Evolutionary conservation across 2,329 filamentous ascomycete genomes (phyloP).

Genomic region (Paraphaeosphaeria sporulosa): DNA sequence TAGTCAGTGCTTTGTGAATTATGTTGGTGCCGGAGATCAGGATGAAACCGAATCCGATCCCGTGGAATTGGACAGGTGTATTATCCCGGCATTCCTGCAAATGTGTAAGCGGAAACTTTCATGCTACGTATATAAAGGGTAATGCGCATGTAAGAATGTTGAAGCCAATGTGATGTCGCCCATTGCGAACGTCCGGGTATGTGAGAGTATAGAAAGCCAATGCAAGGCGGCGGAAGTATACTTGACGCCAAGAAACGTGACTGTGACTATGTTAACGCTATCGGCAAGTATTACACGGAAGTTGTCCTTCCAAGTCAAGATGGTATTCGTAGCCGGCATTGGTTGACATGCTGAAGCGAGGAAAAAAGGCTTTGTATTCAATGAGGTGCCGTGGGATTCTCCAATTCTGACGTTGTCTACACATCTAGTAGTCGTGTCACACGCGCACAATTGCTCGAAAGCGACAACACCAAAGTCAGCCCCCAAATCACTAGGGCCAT

Average conservation of each 20-base stretch:
- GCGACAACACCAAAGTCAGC: too few relatives aligned
- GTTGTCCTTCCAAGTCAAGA: neutral
- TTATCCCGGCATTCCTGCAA: neutral
- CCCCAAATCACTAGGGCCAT: too few relatives aligned
- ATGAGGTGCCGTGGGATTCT: too few relatives aligned
- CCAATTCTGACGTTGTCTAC: too few relatives aligned
- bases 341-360: too few relatives aligned
- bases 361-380: too few relatives aligned
- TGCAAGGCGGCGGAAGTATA: neutral
- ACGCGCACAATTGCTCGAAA: too few relatives aligned
- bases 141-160: neutral
- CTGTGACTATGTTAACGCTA: neutral
- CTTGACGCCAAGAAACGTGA: neutral
- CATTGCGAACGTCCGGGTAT: neutral
- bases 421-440: too few relatives aligned
- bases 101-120: too few relatives aligned
- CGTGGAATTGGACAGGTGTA: slow-evolving; percentile 12
- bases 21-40: slow-evolving; percentile 12
- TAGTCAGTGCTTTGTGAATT: slow-evolving; percentile 14
- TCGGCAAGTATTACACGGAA: neutral
- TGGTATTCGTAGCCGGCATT: neutral
- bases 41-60: slow-evolving; percentile 20
- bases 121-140: neutral
- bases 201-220: neutral
- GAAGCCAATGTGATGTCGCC: neutral